phyloP scores from a whole-genome alignment of 345 rosid species.

The Erodium maritimum region DNA sequence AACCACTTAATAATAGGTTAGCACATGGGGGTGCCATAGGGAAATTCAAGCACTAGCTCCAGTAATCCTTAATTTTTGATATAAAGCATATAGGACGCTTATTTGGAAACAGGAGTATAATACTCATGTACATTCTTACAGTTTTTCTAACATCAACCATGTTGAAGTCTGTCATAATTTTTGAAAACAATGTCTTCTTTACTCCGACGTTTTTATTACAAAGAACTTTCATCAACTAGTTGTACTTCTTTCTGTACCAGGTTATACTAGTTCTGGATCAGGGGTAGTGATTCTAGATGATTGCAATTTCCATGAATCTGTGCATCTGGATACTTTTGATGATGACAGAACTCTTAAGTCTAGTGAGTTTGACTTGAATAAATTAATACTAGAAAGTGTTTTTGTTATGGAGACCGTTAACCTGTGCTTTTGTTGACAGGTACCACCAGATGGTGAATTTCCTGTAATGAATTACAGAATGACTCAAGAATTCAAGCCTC shows the following conservation, averaged over 20 bases:
- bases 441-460: slow-evolving; percentile 98
- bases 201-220: too few species aligned
- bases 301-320: slow-evolving; percentile 98
- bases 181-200: too few species aligned
- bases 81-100: too few species aligned
- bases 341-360: slow-evolving; percentile 70
- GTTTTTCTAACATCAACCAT: too few species aligned
- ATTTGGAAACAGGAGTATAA: too few species aligned
- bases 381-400: slow-evolving; percentile 1
- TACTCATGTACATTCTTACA: too few species aligned
- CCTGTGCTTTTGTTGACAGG: slow-evolving; percentile 19
- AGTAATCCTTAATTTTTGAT: too few species aligned
- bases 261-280: slow-evolving; percentile 74
- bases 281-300: slow-evolving; percentile 88
- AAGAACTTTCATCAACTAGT: too few species aligned
- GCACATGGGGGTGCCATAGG: too few species aligned
- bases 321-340: slow-evolving; percentile 87
- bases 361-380: slow-evolving; percentile 45
- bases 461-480: slow-evolving; percentile 98
- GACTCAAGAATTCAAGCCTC: slow-evolving; percentile 99
- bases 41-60: too few species aligned
- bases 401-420: not conserved
- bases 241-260: slow-evolving; percentile 29
- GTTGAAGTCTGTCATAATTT: too few species aligned
- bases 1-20: too few species aligned